These are phyloP conservation scores for Ephemerocybe angulata DNA, from an alignment of 768 basidiomycete genomes.

Conservation along the genomic window DNA sequence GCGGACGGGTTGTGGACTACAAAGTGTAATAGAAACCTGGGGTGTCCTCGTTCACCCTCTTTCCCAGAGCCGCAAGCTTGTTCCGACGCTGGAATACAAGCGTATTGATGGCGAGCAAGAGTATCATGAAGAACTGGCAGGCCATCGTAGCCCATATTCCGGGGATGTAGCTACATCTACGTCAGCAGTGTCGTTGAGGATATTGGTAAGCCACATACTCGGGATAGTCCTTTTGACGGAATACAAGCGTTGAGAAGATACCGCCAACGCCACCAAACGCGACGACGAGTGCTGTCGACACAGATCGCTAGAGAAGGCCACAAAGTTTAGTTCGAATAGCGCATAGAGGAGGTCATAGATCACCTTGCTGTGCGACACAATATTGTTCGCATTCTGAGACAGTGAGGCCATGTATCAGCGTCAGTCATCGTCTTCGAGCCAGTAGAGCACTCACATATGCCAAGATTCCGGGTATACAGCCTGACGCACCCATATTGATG, in stretches of 20 bases:
- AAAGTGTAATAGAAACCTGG: conserved; percentile 40
- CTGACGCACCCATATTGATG: conserved; percentile 30
- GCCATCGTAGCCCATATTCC: conserved; percentile 37
- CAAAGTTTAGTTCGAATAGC: too few species aligned
- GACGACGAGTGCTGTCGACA: conserved; percentile 36
- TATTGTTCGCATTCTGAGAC: conserved; percentile 31
- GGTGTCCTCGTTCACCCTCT: conserved; percentile 30
- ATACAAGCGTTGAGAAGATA: conserved; percentile 36
- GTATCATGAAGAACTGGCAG: conserved; percentile 31
- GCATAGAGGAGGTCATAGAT: background rate
- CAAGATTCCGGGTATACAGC: conserved; percentile 34
- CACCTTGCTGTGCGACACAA: conserved; percentile 33
- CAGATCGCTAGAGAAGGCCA: conserved; percentile 38
- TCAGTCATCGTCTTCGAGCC: background rate
- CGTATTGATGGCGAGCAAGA: conserved; percentile 25
- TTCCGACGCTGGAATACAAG: conserved; percentile 24
- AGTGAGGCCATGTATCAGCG: background rate
- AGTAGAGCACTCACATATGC: conserved; percentile 30
- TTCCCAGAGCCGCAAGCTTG: conserved; percentile 29
- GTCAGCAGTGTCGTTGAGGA: too few species aligned
- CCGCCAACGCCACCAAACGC: conserved; percentile 37
- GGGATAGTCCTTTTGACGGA: conserved; percentile 33
- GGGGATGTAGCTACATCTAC: conserved; percentile 17
- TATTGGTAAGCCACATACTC: too few species aligned
- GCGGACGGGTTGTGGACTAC: too few species aligned